Evolutionary conservation across 495 filamentous ascomycete genomes (phyloP), one percentile per base, ranked within the genome.

Genomic region (Corynascus novoguineensis): DNA sequence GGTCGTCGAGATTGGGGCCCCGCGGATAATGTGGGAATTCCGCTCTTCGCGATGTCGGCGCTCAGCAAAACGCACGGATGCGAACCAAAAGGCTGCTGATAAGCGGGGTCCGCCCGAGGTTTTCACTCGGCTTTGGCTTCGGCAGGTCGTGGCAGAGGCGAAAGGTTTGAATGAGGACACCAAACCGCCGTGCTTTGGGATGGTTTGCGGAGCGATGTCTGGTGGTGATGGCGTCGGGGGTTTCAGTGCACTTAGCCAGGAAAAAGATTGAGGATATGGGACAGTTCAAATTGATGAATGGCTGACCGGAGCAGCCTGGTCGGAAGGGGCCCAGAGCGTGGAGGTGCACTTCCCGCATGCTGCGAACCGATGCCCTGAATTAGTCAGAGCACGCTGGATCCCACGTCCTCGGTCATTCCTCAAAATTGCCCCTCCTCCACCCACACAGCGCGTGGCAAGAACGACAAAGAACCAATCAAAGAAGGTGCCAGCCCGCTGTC

Each of bases 331-430:
- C 29, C 19, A 48, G 41, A 25, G 48, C 53, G 38, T 56, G 45
- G 29, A 17, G 59, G 53, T 50, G 58, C 40, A 25, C 8, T 37
- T 57, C 17, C 54, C 48, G 44, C 45, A 40, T 32, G 21, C 44
- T 24, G 37, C 55, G 47, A n/a, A 50, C 46, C 40, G 60, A 57
- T 35, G 53, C 32, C 42, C 44, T 37, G 37, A 27, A 53, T 66
- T 63, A 67, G 60, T 67, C 58, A 67, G 50, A 50, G 24, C 56
- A 42, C 1, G 32, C 8, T 37, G 41, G 29, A 61, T 65, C 67
- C 64, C 64, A 69, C 62, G 62, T 57, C 49, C 53, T 65, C 60
- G 62, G 64, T 57, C 63, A 51, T 56, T 35, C n/a, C 48, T 29
- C 40, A 37, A 62, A 64, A 56, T 66, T 62, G 56, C 59, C 66